Base-by-base conservation (phyloP, 1,284 basidiomycete genomes). In the Pseudozyma pruni region DNA sequence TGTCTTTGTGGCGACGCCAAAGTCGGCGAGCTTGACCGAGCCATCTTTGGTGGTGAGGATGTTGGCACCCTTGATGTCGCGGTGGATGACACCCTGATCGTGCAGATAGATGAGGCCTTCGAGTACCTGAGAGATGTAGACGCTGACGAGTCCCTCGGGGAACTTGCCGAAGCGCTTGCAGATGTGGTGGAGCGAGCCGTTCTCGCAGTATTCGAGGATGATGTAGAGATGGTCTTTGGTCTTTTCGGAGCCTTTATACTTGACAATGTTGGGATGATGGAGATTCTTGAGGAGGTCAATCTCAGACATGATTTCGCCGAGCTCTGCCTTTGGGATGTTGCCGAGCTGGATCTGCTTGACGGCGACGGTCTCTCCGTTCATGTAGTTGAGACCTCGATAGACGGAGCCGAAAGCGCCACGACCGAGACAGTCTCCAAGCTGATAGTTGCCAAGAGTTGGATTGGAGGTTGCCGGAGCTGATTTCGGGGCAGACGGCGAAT, bases 181-280 rank as follows among this genome's bases (percentile, higher is more conserved):
- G 76, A 98, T 97, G 66, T 90, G 90, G 82, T 96, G 92, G 13
- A 98, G 85, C 4, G 93, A 96, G 20, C 95, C 95, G 78, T 98
- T 98, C 86, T 98, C 95, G 85, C 95, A 98, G 81, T 94, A 95
- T 89, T 97, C 94, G 54, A 98, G 87, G 72, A 98, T 93, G 84
- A 98, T 98, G 84, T 95, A 96, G 66, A 98, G 86, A 82, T 89
- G 93, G 80, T 97, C 92, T 56, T 89, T 89, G 51, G 93, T 95
- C 85, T 94, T 94, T 81, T 94, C 92, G 77, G 94, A 98, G 17
- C 95, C 94, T 80, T 96, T 95, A 86, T 98, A 98, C 84, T 98
- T 97, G 81, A 98, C 95, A 80, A 98, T 98, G 83, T 98, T 98
- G 35, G 91, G 87, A 68, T 88, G 86, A 19, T 96, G 92, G 63